Evolutionary conservation across 805 yeast species (phyloP).

Genomic region (Cephaloascus fragrans): DNA sequence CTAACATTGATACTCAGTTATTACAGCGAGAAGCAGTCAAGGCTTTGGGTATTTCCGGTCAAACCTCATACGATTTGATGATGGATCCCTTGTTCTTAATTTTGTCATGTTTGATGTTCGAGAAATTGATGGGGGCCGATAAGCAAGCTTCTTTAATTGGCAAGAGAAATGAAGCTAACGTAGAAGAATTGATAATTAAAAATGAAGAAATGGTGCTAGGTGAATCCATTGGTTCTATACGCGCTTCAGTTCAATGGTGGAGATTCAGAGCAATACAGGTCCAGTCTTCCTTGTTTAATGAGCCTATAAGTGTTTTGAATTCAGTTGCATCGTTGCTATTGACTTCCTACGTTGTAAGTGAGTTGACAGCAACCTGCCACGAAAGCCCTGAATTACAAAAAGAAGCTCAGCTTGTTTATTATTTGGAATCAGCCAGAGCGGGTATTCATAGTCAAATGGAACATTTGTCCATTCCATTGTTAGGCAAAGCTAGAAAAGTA

Average conservation of each 20-base stretch:
- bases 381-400: constrained; percentile 18
- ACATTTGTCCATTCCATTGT: constrained; percentile 43
- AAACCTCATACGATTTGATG: constrained; percentile 51
- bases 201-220: background rate
- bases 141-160: constrained; percentile 28
- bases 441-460: constrained; percentile 58
- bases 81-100: constrained; percentile 23
- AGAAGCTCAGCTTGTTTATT: constrained; percentile 35
- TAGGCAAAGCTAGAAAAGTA: constrained; percentile 45
- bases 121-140: constrained; percentile 30
- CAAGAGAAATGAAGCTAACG: constrained; percentile 11
- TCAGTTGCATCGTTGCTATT: constrained; percentile 31
- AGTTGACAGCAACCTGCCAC: constrained; percentile 19
- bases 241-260: constrained; percentile 64
- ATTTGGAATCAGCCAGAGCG: constrained; percentile 60
- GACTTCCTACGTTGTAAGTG: constrained; percentile 18
- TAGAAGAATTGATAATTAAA: constrained; percentile 15
- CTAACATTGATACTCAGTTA: constrained; percentile 8
- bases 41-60: constrained; percentile 51
- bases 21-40: constrained; percentile 22
- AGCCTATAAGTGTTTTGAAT: constrained; percentile 42
- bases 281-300: constrained; percentile 55
- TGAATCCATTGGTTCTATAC: constrained; percentile 15
- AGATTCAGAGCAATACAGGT: constrained; percentile 57
- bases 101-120: constrained; percentile 20